Conservation (phyloP, 2,329 filamentous ascomycete genomes). For the Ophiostoma novo-ulmi region DNA sequence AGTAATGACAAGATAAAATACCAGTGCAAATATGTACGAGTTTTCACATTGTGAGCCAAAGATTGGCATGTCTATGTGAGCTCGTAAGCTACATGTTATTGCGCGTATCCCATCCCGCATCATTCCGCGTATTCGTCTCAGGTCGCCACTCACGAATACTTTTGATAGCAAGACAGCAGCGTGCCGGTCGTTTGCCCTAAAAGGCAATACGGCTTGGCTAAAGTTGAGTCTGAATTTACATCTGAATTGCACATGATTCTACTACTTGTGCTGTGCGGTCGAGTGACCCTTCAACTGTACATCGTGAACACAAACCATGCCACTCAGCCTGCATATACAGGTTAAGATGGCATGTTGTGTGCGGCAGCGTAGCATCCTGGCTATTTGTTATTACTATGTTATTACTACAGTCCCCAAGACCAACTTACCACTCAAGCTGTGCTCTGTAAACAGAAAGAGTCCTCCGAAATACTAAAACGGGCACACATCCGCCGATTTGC, state of each 20-base stretch:
- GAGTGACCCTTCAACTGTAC: not conserved
- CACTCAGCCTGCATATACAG: not conserved
- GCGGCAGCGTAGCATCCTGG: not conserved
- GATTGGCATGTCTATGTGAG: too few species aligned
- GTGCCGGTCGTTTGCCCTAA: slow-evolving; percentile 1
- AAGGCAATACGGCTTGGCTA: not conserved
- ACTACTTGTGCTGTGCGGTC: not conserved
- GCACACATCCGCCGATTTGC: not conserved
- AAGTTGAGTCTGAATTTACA: not conserved
- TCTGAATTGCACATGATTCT: not conserved
- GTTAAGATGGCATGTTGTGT: not conserved
- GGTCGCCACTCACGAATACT: not conserved
- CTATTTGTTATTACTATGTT: not conserved
- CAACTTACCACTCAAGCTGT: not conserved
- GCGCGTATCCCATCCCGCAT: not conserved
- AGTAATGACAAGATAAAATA: not conserved
- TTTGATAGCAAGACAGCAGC: not conserved
- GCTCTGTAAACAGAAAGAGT: not conserved
- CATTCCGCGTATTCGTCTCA: not conserved
- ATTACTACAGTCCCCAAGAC: not conserved
- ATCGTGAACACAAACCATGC: not conserved
- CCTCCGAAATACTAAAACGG: not conserved
- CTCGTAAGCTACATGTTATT: not conserved
- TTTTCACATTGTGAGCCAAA: not conserved
- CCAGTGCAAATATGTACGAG: not conserved